Conservation (phyloP, 2,329 filamentous ascomycete species). For the Mollisiaceae sp. region DNA sequence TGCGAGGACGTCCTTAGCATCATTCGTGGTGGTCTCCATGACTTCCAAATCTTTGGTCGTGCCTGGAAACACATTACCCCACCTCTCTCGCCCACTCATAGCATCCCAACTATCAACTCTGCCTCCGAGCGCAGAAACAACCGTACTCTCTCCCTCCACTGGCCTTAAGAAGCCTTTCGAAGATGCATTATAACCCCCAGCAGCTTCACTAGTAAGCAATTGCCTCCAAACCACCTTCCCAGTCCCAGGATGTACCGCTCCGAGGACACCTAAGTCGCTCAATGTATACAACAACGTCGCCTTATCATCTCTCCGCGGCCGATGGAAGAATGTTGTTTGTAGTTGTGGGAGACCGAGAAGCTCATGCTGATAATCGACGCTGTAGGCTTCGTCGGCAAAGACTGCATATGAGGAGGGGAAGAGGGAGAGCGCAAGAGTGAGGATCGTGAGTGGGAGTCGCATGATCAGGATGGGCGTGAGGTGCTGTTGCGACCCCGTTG, state of each 20-base stretch:
- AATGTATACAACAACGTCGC: constrained; percentile 91
- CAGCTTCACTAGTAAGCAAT: constrained; percentile 56
- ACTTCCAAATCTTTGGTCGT: constrained; percentile 75
- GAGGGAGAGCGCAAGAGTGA: constrained; percentile 39
- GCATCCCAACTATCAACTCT: constrained; percentile 84
- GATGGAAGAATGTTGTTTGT: constrained; percentile 93
- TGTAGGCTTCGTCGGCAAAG: constrained; percentile 88
- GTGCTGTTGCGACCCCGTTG: constrained; percentile 15
- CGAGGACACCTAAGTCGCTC: constrained; percentile 81
- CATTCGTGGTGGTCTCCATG: constrained; percentile 61
- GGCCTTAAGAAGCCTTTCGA: constrained; percentile 61
- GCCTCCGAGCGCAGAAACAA: constrained; percentile 74
- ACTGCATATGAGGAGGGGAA: constrained; percentile 59
- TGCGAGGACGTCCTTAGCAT: constrained; percentile 72
- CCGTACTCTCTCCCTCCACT: constrained; percentile 78
- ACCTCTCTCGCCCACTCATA: constrained; percentile 77
- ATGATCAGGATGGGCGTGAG: constrained; percentile 27
- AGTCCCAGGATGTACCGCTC: constrained; percentile 86
- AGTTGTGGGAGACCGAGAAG: constrained; percentile 82
- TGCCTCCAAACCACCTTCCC: constrained; percentile 89
- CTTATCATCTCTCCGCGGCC: constrained; percentile 78
- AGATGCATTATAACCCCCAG: neutral
- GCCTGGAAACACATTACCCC: constrained; percentile 68
- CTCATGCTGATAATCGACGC: constrained; percentile 91
- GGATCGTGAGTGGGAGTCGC: constrained; percentile 39